Evolutionary conservation across 352 stramenopile species (phyloP), one percentile per base, ranked within the genome.

Genomic region (Globisporangium nunn): DNA sequence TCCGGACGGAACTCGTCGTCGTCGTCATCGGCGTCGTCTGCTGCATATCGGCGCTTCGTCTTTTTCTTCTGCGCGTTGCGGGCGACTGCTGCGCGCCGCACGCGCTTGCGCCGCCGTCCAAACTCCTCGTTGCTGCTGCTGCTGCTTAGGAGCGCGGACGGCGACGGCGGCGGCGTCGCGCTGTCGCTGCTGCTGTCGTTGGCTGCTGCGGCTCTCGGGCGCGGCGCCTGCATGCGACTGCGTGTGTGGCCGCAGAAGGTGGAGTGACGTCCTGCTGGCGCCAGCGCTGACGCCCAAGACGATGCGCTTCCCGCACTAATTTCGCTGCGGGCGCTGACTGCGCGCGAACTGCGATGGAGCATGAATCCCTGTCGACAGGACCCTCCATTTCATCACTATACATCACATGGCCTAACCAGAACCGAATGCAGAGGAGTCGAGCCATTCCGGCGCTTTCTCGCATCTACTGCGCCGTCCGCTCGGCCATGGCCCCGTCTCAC

Each of bases 121-220:
- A 49, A 49, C 23, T 18, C 12, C 50, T 51, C 41, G 15, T 56
- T 29, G 41, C 50, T 44, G 14, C 50, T 17, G 18, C 37, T 54
- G 23, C 28, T 8, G 6, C 37, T 11, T 8, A 46, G 28, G 14
- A 59, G 55, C 8, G 35, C 33, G 12, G 53, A 49, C 2, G 53
- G 59, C 46, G 59, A 65, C 28, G 49, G 52, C 31, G 59, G 59
- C 6, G 53, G 59, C 12, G 59, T 65, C 41, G 31, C 15, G 15
- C 52, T n/a, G 52, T 65, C 49, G 18, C 18, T 28, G 2, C 8
- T 12, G 17, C 11, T 10, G 2, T 2, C 37, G 10, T 0, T 4
- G 6, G 1, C 37, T 6, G 37, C 37, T 5, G 37, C 37, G 10
- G 11, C 11, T 43, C 6, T 37, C 33, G 6, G 3, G 10, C 6